phyloP scores from a whole-genome alignment of 495 filamentous ascomycete genomes.

The Hypomontagnella monticulosa region DNA sequence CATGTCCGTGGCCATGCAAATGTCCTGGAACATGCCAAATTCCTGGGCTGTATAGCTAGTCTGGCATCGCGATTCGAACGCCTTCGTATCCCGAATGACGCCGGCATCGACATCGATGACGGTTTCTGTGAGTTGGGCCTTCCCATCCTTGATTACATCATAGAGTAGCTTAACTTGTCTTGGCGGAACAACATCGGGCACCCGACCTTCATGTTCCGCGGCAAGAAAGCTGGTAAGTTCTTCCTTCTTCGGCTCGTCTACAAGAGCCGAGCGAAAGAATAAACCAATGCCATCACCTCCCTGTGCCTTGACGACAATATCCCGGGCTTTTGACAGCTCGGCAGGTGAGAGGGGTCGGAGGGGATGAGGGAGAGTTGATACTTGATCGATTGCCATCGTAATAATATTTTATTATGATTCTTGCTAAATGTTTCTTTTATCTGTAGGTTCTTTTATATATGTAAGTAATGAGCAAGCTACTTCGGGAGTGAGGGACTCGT shows the following conservation, averaged over 20 bases:
- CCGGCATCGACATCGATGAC: constrained; percentile 66
- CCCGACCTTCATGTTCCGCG: constrained; percentile 55
- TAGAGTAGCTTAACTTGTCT: constrained; percentile 72
- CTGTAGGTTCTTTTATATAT: background rate
- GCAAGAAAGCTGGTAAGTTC: constrained; percentile 58
- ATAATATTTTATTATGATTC: background rate
- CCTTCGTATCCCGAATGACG: constrained; percentile 58
- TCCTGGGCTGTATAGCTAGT: constrained; percentile 69
- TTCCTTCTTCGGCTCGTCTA: constrained; percentile 70
- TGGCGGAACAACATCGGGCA: constrained; percentile 59
- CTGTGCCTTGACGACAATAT: constrained; percentile 41
- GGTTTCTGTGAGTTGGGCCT: constrained; percentile 69
- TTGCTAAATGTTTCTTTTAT: background rate
- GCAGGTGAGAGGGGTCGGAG: constrained; percentile 65
- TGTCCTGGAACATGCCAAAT: constrained; percentile 69
- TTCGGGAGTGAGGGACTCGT: constrained; percentile 7
- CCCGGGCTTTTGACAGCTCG: constrained; percentile 62
- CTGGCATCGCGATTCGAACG: constrained; percentile 68
- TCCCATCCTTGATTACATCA: constrained; percentile 69
- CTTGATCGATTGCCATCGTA: constrained; percentile 36
- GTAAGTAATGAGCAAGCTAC: background rate
- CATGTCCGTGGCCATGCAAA: constrained; percentile 66
- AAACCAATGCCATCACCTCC: constrained; percentile 45
- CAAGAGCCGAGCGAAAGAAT: constrained; percentile 71
- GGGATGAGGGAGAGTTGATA: constrained; percentile 58